A percentile compares a stretch with the other conserved stretches of the same genome.
phyloP scores from a whole-genome alignment of 345 rosid genomes.

The Schrenkiella parvula region DNA sequence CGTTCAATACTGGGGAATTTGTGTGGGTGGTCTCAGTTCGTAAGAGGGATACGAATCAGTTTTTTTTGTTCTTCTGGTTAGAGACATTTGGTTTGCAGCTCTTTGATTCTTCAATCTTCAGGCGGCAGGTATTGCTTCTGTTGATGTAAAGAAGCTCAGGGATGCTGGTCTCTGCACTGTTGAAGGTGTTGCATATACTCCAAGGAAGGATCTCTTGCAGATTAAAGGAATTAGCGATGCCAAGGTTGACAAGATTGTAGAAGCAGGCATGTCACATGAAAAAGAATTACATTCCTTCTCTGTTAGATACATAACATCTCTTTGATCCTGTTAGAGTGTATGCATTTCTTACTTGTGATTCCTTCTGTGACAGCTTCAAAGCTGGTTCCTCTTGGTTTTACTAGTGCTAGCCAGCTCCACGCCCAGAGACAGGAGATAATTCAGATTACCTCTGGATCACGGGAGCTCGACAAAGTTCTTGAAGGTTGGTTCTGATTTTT shows the following conservation, averaged over 20 bases:
- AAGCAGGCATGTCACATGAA: constrained; percentile 60
- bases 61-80: neutral
- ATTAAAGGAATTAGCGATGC: constrained; percentile 97
- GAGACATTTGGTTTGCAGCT: constrained; percentile 7
- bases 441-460: constrained; percentile 94
- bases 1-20: neutral
- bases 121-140: constrained; percentile 84
- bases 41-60: neutral
- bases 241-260: constrained; percentile 87
- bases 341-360: neutral
- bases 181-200: constrained; percentile 83
- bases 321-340: neutral
- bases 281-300: neutral
- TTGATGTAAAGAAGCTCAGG: constrained; percentile 87
- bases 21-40: neutral
- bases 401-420: constrained; percentile 87
- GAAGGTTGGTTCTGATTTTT: constrained; percentile 48
- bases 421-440: constrained; percentile 92
- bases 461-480: constrained; percentile 91
- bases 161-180: constrained; percentile 95
- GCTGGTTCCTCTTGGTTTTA: constrained; percentile 88
- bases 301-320: neutral
- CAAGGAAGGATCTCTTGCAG: constrained; percentile 95
- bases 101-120: constrained; percentile 26
- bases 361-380: constrained; percentile 63